Base-by-base conservation (phyloP, 1,284 basidiomycete genomes). In the Malassezia sympodialis region DNA sequence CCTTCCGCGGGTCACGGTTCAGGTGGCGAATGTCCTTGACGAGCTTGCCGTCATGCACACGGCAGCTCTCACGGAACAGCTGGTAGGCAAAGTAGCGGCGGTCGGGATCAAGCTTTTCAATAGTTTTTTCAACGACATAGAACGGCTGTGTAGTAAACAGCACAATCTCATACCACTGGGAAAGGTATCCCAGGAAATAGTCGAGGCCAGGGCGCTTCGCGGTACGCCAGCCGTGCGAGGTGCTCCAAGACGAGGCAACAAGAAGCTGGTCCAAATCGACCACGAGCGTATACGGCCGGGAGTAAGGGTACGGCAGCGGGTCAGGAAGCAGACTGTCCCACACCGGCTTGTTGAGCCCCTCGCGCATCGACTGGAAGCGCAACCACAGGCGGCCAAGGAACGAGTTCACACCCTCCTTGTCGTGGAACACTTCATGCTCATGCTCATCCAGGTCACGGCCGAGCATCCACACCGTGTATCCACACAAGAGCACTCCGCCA, bases 81-180 rank as follows among this genome's bases (percentile, higher is more conserved):
- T 84, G 84, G 76, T 96, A 90, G 27, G 82, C 82, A 65, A 96
- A 82, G 77, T 84, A 93, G 72, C 89, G 87, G 66, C 84, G 83
- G 77, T 91, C 91, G 5, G 88, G 88, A 76, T 98, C 94, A 37
- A 98, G 81, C 78, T 96, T 90, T 72, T 96, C 90, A 34, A 93
- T 78, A 53, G 96, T 82, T n/a, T 89, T 87, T 27, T 80, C 78
- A 1, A 88, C 93, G 53, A 88, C 91, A 76, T 93, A 96, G 66
- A 82, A 80, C 50, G 88, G 83, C 77, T 96, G 90, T 8, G 84
- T 82, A 12, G 91, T 96, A 79, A 96, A 99, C 52, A 98, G 79
- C 21, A 98, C 91, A 59, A 98, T 84, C 79, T 98, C 93, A 76
- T 90, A 98, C 77, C 96, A 96, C 71, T 96, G 91, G 0, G 89